phyloP scores from a whole-genome alignment of 23 red algal species.

The Agarophyton chilense region DNA sequence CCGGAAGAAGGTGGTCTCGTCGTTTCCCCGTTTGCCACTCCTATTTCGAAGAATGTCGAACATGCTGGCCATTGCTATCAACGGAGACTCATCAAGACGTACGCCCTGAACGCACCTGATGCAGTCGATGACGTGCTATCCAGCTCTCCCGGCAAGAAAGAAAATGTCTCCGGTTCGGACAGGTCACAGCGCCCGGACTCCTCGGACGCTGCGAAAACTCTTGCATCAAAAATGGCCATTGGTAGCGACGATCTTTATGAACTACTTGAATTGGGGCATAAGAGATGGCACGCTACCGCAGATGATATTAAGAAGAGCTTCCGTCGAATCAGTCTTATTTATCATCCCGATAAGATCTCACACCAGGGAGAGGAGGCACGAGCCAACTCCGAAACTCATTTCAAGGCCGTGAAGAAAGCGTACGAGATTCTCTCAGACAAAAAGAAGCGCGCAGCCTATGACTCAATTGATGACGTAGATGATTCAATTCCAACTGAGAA shows the following conservation, averaged over 20 bases:
- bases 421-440: slow-evolving; percentile 80
- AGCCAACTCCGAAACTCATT: slow-evolving; percentile 66
- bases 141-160: not conserved
- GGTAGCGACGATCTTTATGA: slow-evolving; percentile 82
- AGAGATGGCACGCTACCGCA: slow-evolving; percentile 81
- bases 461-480: slow-evolving; percentile 87
- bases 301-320: slow-evolving; percentile 88
- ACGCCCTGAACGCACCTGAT: slow-evolving; percentile 15
- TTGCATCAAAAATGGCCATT: slow-evolving; percentile 59
- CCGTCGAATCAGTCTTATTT: slow-evolving; percentile 72
- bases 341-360: slow-evolving; percentile 86
- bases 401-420: slow-evolving; percentile 77
- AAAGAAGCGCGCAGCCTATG: slow-evolving; percentile 78
- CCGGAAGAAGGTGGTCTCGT: slow-evolving; percentile 67
- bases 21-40: slow-evolving; percentile 38
- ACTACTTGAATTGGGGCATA: slow-evolving; percentile 76
- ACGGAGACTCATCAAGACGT: slow-evolving; percentile 33
- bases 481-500: slow-evolving; percentile 81
- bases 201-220: slow-evolving; percentile 35
- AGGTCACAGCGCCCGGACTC: not conserved
- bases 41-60: slow-evolving; percentile 60
- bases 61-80: slow-evolving; percentile 77
- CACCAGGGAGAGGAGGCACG: slow-evolving; percentile 71
- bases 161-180: not conserved
- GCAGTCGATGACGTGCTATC: not conserved